Conservation (phyloP, 352 stramenopile genomes). For the Blastocystis hominis region DNA sequence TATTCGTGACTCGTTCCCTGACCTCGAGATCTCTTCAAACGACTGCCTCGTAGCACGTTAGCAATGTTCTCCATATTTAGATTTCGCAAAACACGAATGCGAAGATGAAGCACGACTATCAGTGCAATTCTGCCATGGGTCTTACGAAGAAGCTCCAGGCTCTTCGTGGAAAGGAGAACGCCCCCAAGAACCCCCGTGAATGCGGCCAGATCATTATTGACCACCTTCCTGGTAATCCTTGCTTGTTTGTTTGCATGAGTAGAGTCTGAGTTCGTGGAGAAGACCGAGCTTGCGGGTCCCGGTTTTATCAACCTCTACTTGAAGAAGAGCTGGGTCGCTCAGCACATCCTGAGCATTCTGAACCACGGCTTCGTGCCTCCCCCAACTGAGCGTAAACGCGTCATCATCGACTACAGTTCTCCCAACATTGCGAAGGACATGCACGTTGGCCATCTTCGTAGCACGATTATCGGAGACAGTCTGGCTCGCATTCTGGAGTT, state of each 20-base stretch:
- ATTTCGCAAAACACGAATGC: constrained; percentile 33
- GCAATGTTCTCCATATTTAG: neutral
- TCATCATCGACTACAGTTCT: constrained; percentile 80
- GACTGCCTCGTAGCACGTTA: neutral
- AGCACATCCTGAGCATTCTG: constrained; percentile 69
- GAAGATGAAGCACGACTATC: constrained; percentile 76
- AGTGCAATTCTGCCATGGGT: constrained; percentile 93
- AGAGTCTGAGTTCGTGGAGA: constrained; percentile 59
- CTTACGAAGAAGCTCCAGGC: constrained; percentile 88
- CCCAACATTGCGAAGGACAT: constrained; percentile 91
- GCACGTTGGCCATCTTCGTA: constrained; percentile 82
- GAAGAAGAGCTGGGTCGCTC: constrained; percentile 71
- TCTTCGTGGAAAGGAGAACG: constrained; percentile 64
- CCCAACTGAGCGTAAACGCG: constrained; percentile 64
- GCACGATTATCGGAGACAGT: constrained; percentile 81
- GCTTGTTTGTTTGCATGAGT: neutral
- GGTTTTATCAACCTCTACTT: constrained; percentile 96
- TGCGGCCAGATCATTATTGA: constrained; percentile 35
- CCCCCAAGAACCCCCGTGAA: constrained; percentile 64
- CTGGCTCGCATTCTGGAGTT: constrained; percentile 79
- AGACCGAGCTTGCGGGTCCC: constrained; percentile 80
- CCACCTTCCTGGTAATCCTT: neutral
- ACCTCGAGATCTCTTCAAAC: neutral
- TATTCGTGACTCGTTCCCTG: constrained; percentile 39
- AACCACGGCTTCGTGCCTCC: constrained; percentile 66